A percentile compares a stretch with the other conserved stretches of the same genome.
Conservation (phyloP, 768 basidiomycete genomes). For the Psilocybe cyanescens region DNA sequence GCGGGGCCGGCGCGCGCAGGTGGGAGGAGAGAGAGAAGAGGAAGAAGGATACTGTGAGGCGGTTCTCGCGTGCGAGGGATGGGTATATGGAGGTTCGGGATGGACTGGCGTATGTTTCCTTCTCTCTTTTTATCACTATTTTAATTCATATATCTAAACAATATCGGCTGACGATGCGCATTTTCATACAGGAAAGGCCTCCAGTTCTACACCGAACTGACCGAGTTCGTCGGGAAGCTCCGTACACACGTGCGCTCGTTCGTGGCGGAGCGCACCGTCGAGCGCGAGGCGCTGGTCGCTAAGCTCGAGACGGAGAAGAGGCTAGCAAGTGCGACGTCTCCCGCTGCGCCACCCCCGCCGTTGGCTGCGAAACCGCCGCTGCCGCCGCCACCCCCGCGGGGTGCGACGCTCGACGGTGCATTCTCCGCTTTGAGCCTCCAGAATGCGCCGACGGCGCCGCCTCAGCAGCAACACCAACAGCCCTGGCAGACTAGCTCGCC, state of each 20-base stretch:
- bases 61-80: constrained; percentile 79
- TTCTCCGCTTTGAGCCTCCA: constrained; percentile 61
- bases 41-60: constrained; percentile 73
- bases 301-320: constrained; percentile 77
- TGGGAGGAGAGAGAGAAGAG: constrained; percentile 84
- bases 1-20: constrained; percentile 75
- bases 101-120: constrained; percentile 69
- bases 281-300: constrained; percentile 69
- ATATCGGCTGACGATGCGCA: no score
- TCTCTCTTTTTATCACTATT: constrained; percentile 1
- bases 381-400: constrained; percentile 46
- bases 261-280: constrained; percentile 62
- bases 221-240: constrained; percentile 62
- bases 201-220: constrained; percentile 86
- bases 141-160: no score
- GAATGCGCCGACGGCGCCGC: constrained; percentile 28
- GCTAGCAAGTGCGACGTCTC: constrained; percentile 49
- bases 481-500: constrained; percentile 29
- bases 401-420: constrained; percentile 43
- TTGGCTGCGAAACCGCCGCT: constrained; percentile 51
- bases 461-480: constrained; percentile 11
- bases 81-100: constrained; percentile 86
- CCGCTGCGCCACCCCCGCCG: constrained; percentile 40
- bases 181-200: constrained; percentile 71
- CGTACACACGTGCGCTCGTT: constrained; percentile 63